Base-by-base conservation (phyloP, 164 flowering plant genomes). In the Taxillus chinensis region DNA sequence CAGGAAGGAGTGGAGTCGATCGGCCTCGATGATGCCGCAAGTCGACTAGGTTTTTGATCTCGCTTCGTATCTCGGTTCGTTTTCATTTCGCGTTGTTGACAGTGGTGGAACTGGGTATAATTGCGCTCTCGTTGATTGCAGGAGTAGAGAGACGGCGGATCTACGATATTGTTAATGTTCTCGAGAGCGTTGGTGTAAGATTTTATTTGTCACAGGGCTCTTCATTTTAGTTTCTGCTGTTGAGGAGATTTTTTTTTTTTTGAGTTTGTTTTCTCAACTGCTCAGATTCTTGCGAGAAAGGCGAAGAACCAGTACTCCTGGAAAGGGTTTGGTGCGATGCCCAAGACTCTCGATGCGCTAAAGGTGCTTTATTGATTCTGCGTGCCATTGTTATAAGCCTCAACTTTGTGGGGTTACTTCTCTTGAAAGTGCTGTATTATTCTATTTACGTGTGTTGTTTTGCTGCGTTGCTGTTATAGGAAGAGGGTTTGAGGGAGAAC, bases 141-240 rank as follows among this genome's bases (percentile, higher is more conserved):
- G 99, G 97, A 2, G 99, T 95, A 39, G 96, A 95, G 78, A 81
- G 99, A 73, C 74, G 99, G 46, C 79, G 99, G 83, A 91, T 95
- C 74, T 95, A 95, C 41, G 99, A 95, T 57, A 89, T 95, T 13
- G 99, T 91, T 52, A 95, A 95, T 73, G 95, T 95, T 1, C 68
- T 95, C 67, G 99, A 95, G 66, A 89, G 99, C 59, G 81, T 95
- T 65, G 99, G 99, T 48, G 99, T 91, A 65, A 77, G 88, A 60
- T 39, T 60, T 59, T 27, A 27, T 27, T 27, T 0, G 27, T 27
- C 27, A 27, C 27, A 27, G 27, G 27, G 27, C 27, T 27, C 12
- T 12, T 15, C 67, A 13, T 60, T 48, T n/a, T 38, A 0, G 67
- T 14, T 55, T 45, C 9, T 45, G 38, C 42, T 2, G 40, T 37